Evolutionary conservation across 495 filamentous ascomycete species (phyloP), one percentile per base, ranked within the genome.

Genomic region (Neohortaea acidophila): DNA sequence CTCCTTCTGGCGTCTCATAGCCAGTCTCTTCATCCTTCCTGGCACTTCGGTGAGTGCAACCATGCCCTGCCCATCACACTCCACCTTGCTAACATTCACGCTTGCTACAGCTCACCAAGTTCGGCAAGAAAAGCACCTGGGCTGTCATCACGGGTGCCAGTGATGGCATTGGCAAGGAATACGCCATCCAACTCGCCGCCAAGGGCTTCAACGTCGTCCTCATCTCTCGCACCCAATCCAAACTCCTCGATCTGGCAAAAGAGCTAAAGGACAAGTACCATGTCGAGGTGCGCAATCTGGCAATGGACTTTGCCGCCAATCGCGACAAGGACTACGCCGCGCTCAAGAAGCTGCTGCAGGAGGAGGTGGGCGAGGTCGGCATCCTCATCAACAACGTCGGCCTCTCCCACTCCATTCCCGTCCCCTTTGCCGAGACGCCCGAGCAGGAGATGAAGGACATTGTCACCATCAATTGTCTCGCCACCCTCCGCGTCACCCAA

Each of bases 151-250:
- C 91, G 32, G 91, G 91, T 47, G 89, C 91, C 39, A 93, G 84
- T 10, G 89, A 96, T 63, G 91, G 91, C 45, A 73, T 99, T 38
- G 91, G 91, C 52, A 94, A 94, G 65, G 89, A 96, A 66, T 99
- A 81, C 55, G 81, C 87, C 32, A 65, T 80, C 40, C 84, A 94
- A 55, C 75, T 96, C 39, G 84, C 89, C n/a, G 63, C 67, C 24
- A 81, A 84, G 53, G 85, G 85, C 47, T 96, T 85, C 72, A 94
- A 93, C 60, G 58, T 94, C 38, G 59, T 96, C 22, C 81, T 99
- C 39, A 75, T 99, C 41, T 94, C 91, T 6, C 89, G 91, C 32
- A 96, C 91, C 17, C 69, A 78, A 46, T 81, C 81, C 18, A 99
- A 99, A 59, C 75, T 99, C 39, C 70, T 77, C 34, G 52, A 72